A percentile compares a stretch with the other conserved stretches of the same genome.
Conservation (phyloP, 2,329 filamentous ascomycete species). For the Raffaelea arxii region DNA sequence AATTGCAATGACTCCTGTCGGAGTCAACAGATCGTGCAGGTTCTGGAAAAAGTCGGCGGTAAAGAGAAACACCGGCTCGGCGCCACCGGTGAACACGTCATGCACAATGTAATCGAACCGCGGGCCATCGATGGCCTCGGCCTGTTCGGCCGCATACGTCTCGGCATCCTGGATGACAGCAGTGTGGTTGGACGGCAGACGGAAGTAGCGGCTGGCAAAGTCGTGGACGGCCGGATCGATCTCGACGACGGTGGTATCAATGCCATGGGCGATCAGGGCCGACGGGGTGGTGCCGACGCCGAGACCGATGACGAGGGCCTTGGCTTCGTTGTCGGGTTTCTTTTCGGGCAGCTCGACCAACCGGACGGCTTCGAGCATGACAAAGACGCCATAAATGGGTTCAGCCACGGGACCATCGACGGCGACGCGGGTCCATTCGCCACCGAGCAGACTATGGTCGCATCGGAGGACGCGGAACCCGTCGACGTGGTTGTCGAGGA, state of each 20-base stretch:
- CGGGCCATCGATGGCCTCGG: slow-evolving; percentile 24
- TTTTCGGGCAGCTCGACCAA: slow-evolving; percentile 54
- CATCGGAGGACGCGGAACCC: slow-evolving; percentile 79
- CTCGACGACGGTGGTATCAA: slow-evolving; percentile 89
- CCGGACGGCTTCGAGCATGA: slow-evolving; percentile 85
- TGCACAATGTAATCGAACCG: slow-evolving; percentile 90
- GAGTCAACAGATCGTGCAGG: slow-evolving; percentile 60
- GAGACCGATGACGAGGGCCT: slow-evolving; percentile 79
- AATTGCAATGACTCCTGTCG: slow-evolving; percentile 78
- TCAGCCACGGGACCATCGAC: slow-evolving; percentile 57
- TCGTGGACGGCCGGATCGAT: slow-evolving; percentile 84
- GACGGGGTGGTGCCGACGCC: slow-evolving; percentile 88
- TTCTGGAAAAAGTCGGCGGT: slow-evolving; percentile 73
- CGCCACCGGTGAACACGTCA: slow-evolving; percentile 94
- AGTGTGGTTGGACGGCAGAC: slow-evolving; percentile 65
- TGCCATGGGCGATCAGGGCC: slow-evolving; percentile 76
- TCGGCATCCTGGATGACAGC: slow-evolving; percentile 77
- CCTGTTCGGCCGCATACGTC: slow-evolving; percentile 44
- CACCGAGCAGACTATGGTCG: slow-evolving; percentile 88
- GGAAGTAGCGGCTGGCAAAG: slow-evolving; percentile 76
- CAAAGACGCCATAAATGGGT: slow-evolving; percentile 92
- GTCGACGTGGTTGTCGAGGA: slow-evolving; percentile 63
- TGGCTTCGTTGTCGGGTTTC: slow-evolving; percentile 54
- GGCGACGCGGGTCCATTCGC: slow-evolving; percentile 65
- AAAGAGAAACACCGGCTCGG: slow-evolving; percentile 82